Base-by-base conservation (phyloP, 2,329 filamentous ascomycete genomes). In the Penicillium sp. region DNA sequence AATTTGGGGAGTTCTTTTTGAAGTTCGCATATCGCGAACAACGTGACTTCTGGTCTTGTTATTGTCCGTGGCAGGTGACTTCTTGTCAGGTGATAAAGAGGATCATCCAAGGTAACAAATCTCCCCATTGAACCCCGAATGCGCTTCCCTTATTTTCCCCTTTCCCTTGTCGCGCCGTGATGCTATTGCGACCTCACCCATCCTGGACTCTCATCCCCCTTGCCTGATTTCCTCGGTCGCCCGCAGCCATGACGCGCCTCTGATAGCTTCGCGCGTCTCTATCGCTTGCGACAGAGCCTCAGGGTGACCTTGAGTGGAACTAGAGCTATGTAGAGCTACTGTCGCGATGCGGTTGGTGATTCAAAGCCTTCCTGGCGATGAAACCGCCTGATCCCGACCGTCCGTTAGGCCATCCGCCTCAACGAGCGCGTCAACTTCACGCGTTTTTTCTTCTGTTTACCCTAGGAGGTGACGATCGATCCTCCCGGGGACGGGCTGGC, bases 31-130 rank as follows among this genome's bases (percentile, higher is more conserved):
- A 65, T 65, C 63, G 60, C 63, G 56, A 64, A 65, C 64, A 65
- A 66, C 63, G 63, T 66, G 65, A 65, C 66, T 60, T 66, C 58
- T 55, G 57, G 50, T 64, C 65, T 69, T 74, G 68, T 73, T 75
- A 69, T 72, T 70, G 68, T 71, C 71, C 68, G 68, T 68, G 69
- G 71, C 73, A 75, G 72, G 74, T 76, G 74, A 76, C 74, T 74
- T 76, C 64, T 65, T 72, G 74, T 76, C 74, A 76, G 73, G 73
- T 76, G 74, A 76, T 76, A 76, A 66, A 73, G 57, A 71, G 65
- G 65, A 65, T 67, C 67, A 73, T 74, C 71, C 68, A 70, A 73
- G 71, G 70, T 70, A 69, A 72, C 67, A 55, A 66, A 47, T 37
- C 51, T 46, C 31, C 59, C 60, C 61, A 58, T 22, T 9, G 19